A percentile compares a stretch with the other conserved stretches of the same genome.
Evolutionary conservation across 2,329 filamentous ascomycete genomes (phyloP).

Genomic region (Ophiostoma ips): DNA sequence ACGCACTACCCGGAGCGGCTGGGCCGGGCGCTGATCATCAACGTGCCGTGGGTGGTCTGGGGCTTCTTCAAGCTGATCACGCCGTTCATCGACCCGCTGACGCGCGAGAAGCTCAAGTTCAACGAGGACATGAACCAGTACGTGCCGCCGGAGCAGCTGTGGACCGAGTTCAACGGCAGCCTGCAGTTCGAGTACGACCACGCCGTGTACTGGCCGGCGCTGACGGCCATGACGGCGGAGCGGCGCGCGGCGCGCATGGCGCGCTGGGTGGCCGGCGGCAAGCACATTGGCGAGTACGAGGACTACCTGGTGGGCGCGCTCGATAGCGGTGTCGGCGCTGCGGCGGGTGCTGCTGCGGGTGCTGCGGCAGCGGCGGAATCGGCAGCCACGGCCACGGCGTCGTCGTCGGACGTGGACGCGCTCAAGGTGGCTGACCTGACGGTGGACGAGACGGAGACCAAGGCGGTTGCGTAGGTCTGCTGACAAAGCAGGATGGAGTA

Average conservation of each 20-base stretch:
- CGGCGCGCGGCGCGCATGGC: constrained; percentile 47
- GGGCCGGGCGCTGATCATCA: constrained; percentile 77
- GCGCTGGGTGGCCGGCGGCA: constrained; percentile 70
- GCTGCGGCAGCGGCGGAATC: not conserved
- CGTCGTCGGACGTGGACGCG: too few species aligned
- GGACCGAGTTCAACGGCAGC: constrained; percentile 61
- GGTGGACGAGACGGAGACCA: too few species aligned
- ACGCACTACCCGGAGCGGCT: constrained; percentile 91
- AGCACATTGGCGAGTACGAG: constrained; percentile 74
- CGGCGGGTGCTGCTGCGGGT: constrained; percentile 11
- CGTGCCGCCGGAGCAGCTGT: constrained; percentile 69
- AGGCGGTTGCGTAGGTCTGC: too few species aligned
- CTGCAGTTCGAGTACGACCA: constrained; percentile 91
- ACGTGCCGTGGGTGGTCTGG: constrained; percentile 82
- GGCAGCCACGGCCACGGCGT: too few species aligned
- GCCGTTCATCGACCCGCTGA: constrained; percentile 91
- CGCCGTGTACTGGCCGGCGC: constrained; percentile 71
- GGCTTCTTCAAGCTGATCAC: constrained; percentile 95
- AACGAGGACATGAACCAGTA: constrained; percentile 80
- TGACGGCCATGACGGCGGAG: constrained; percentile 56
- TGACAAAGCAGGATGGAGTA: too few species aligned
- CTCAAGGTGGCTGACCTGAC: too few species aligned
- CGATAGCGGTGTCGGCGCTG: constrained; percentile 16
- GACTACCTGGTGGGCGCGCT: constrained; percentile 61
- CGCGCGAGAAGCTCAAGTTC: constrained; percentile 90